Conservation (phyloP, 768 basidiomycete genomes). For the Serendipita vermifera region DNA sequence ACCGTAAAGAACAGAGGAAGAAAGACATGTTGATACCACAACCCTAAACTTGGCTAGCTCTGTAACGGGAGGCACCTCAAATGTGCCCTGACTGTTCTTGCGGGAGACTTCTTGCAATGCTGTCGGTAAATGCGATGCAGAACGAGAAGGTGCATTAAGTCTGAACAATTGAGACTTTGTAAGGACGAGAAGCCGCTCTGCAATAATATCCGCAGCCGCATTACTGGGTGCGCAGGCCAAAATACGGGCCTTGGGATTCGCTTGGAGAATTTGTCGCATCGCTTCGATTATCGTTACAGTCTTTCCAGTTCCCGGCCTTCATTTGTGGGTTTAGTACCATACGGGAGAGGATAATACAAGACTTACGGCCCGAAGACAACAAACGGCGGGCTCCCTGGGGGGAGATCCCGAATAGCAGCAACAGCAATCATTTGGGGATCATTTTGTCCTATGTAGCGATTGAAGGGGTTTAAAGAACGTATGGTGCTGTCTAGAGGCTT, state of each 20-base stretch:
- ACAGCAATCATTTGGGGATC: slow-evolving; percentile 40
- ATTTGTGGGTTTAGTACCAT: not conserved
- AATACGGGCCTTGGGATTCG: slow-evolving; percentile 32
- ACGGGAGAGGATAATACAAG: not conserved
- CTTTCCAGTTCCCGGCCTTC: slow-evolving; percentile 52
- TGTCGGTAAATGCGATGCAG: slow-evolving; percentile 26
- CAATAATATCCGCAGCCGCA: slow-evolving; percentile 50
- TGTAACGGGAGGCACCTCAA: slow-evolving; percentile 33
- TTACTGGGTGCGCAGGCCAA: slow-evolving; percentile 58
- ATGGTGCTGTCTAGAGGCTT: slow-evolving; percentile 7
- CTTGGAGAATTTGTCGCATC: slow-evolving; percentile 39
- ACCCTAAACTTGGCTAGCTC: slow-evolving; percentile 34
- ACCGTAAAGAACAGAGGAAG: slow-evolving; percentile 35
- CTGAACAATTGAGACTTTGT: slow-evolving; percentile 32
- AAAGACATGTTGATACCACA: slow-evolving; percentile 45
- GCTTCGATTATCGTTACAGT: slow-evolving; percentile 53
- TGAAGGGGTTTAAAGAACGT: slow-evolving; percentile 16
- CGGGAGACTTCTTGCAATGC: slow-evolving; percentile 28
- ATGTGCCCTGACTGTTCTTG: slow-evolving; percentile 28
- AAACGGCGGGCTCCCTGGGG: slow-evolving; percentile 39
- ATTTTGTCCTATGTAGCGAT: slow-evolving; percentile 29
- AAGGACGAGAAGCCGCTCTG: slow-evolving; percentile 27
- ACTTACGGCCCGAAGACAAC: slow-evolving; percentile 53
- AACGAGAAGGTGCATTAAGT: slow-evolving; percentile 38
- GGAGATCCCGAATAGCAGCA: slow-evolving; percentile 33